These are phyloP conservation scores for Pyracantha coccinea DNA, from an alignment of 331 rosid genomes.

Conservation along the genomic window DNA sequence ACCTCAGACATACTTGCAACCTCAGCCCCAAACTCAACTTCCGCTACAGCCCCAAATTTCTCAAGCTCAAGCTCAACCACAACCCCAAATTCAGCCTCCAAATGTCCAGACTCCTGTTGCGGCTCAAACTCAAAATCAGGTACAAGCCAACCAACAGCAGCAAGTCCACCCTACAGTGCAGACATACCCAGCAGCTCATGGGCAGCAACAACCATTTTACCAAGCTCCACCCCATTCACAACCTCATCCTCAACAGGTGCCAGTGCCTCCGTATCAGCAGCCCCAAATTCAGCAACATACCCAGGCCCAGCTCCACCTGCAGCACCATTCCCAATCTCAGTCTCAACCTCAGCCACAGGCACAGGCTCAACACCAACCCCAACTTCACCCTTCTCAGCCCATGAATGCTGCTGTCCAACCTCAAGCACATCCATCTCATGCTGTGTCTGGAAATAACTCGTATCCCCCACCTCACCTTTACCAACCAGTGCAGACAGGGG, in stretches of 20 bases:
- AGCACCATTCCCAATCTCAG: constrained; percentile 44
- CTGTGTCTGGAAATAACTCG: constrained; percentile 57
- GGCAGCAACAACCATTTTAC: constrained; percentile 29
- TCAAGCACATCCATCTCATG: constrained; percentile 50
- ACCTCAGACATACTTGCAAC: constrained; percentile 25
- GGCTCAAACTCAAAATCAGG: constrained; percentile 51
- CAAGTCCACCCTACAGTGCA: constrained; percentile 40
- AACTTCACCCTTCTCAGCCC: constrained; percentile 33
- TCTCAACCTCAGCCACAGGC: constrained; percentile 28
- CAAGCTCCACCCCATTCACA: constrained; percentile 36
- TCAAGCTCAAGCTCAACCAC: constrained; percentile 28
- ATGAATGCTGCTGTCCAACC: constrained; percentile 41
- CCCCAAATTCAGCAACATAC: constrained; percentile 68
- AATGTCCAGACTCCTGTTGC: constrained; percentile 37
- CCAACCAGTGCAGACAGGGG: constrained; percentile 49
- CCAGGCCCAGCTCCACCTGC: constrained; percentile 49
- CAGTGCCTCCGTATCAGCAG: constrained; percentile 35
- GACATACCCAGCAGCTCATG: constrained; percentile 22
- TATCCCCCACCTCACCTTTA: constrained; percentile 52
- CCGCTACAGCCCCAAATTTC: constrained; percentile 30
- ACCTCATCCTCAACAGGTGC: constrained; percentile 34
- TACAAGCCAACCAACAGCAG: constrained; percentile 44
- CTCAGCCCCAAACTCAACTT: constrained; percentile 29
- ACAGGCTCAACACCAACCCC: constrained; percentile 51
- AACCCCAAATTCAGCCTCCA: constrained; percentile 31